phyloP scores from a whole-genome alignment of 2,329 filamentous ascomycete species.

The Trichophyton equinum region DNA sequence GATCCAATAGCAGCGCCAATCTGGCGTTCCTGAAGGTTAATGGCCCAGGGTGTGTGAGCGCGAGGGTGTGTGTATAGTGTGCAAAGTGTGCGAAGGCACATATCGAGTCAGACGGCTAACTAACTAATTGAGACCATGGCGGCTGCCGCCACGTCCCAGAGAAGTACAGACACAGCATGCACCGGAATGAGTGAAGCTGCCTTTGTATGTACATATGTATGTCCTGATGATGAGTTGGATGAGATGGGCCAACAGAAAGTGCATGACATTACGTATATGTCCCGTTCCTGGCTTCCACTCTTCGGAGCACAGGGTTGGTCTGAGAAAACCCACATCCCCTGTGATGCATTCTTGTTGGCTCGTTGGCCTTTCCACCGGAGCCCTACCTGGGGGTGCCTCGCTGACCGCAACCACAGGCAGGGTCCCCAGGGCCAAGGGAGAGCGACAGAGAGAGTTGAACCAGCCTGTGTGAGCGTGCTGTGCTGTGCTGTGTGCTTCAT shows the following conservation, averaged over 20 bases:
- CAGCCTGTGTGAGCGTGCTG: not conserved
- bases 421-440: not conserved
- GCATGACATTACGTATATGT: constrained; percentile 3
- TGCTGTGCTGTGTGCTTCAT: not conserved
- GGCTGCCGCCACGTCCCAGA: not conserved
- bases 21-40: constrained; percentile 3
- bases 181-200: not conserved
- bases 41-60: not conserved
- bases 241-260: not conserved
- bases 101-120: not conserved
- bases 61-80: not conserved
- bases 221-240: not conserved
- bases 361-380: not conserved
- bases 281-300: not conserved
- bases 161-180: not conserved
- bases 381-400: not conserved
- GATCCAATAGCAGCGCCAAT: constrained; percentile 4
- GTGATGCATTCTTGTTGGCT: not conserved
- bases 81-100: not conserved
- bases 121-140: not conserved
- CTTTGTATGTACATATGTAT: not conserved
- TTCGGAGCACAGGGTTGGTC: constrained; percentile 1
- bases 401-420: constrained; percentile 3
- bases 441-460: not conserved
- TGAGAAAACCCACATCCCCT: not conserved